A percentile compares a stretch with the other conserved stretches of the same genome.
phyloP scores from a whole-genome alignment of 371 early-diverging fungal species.

The Vairimorpha apis region DNA sequence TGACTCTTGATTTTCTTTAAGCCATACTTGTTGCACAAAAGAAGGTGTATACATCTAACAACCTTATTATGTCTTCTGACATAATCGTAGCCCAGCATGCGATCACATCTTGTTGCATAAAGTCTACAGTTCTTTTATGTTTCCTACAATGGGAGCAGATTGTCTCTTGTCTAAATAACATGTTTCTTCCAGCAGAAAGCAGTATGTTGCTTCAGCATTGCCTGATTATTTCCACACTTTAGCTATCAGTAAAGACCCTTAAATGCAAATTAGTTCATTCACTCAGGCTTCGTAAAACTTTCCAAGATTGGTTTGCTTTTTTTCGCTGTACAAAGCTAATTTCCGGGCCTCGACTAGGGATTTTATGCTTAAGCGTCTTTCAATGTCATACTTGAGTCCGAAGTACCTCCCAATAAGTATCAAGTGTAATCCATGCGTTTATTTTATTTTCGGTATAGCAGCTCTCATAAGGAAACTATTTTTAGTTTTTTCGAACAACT shows the following conservation, averaged over 20 bases:
- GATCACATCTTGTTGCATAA: conserved; percentile 4
- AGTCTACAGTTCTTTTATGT: conserved; percentile 2
- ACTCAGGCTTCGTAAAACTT: conserved; percentile 4
- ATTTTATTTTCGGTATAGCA: background rate
- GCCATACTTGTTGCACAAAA: background rate
- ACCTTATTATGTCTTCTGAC: conserved; percentile 4
- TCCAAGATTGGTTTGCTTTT: background rate
- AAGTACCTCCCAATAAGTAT: background rate
- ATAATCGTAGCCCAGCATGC: background rate
- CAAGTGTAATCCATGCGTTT: background rate
- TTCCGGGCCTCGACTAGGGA: background rate
- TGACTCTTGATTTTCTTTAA: conserved; percentile 1
- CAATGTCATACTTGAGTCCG: background rate
- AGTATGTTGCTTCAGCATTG: conserved; percentile 1
- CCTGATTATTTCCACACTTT: background rate
- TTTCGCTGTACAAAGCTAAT: background rate
- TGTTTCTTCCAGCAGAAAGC: conserved; percentile 1
- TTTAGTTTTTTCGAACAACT: background rate
- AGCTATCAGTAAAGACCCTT: background rate
- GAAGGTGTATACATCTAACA: background rate
- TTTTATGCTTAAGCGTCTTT: no score
- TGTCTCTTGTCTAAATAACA: background rate
- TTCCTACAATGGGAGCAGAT: background rate
- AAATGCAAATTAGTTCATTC: background rate
- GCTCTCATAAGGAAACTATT: conserved; percentile 5